Evolutionary conservation across 192 early-diverging fungal species (phyloP).

Genomic region (Endogone sp.): DNA sequence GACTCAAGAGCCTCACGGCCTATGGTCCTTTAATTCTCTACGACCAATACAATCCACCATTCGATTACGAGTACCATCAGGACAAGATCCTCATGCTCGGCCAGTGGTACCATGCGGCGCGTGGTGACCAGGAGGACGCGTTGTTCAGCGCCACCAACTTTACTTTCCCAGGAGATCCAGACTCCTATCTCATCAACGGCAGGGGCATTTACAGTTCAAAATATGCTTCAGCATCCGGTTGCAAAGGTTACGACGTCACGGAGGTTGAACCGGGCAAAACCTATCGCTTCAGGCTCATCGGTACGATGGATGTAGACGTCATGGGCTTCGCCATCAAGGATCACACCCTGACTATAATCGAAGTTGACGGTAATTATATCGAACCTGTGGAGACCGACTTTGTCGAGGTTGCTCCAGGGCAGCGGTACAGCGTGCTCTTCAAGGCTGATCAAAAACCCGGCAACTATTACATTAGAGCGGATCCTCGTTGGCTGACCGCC

Average conservation of each 20-base stretch:
- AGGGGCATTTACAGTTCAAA: conserved; percentile 3
- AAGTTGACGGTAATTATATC: conserved; percentile 41
- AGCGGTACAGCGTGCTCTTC: conserved; percentile 42
- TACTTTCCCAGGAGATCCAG: neutral
- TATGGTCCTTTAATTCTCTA: conserved; percentile 12
- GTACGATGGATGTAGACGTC: conserved; percentile 26
- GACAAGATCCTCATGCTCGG: neutral
- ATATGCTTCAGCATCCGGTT: neutral
- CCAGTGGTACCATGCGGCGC: neutral
- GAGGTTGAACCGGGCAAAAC: conserved; percentile 16
- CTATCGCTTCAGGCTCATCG: conserved; percentile 37
- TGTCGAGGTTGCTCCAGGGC: conserved; percentile 28
- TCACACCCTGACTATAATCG: conserved; percentile 43
- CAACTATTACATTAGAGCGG: neutral
- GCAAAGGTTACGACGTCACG: conserved; percentile 7
- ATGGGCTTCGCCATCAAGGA: conserved; percentile 38
- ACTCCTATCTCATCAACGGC: conserved; percentile 10
- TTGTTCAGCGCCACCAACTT: too few relatives aligned
- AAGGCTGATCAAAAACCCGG: conserved; percentile 12
- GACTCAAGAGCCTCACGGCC: conserved; percentile 11
- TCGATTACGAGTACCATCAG: neutral
- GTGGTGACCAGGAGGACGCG: too few relatives aligned
- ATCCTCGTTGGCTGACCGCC: neutral
- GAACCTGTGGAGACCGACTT: conserved; percentile 31
- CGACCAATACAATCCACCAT: conserved; percentile 4